A percentile compares a stretch with the other conserved stretches of the same genome.
phyloP scores from a whole-genome alignment of 768 basidiomycete species.

The Mycena rebaudengoi region DNA sequence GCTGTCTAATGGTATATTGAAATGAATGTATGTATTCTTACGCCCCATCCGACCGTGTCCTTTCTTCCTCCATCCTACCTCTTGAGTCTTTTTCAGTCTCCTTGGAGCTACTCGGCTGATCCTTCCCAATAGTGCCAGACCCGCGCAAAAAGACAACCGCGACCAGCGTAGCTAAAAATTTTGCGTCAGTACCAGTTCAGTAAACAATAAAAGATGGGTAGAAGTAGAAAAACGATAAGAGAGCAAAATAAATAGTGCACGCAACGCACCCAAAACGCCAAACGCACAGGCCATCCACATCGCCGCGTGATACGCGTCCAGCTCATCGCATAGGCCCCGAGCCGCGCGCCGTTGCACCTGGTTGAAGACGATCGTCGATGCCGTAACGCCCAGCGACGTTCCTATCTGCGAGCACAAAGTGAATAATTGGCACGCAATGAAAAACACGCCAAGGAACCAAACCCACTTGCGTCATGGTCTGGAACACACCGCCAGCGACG shows the following conservation, averaged over 20 bases:
- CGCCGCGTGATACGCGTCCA: conserved; percentile 22
- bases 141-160: too few species aligned
- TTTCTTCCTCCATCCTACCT: too few species aligned
- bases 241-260: not conserved
- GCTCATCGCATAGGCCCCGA: conserved; percentile 24
- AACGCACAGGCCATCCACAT: conserved; percentile 24
- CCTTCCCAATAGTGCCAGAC: too few species aligned
- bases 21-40: too few species aligned
- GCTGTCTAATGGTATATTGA: too few species aligned
- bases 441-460: not conserved
- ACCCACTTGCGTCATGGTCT: conserved; percentile 64
- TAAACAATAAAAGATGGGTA: too few species aligned
- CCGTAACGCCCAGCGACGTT: conserved; percentile 62
- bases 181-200: too few species aligned
- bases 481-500: conserved; percentile 67
- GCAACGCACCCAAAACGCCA: conserved; percentile 10
- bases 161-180: too few species aligned
- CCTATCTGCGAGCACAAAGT: conserved; percentile 50
- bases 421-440: not conserved
- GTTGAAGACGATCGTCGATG: conserved; percentile 66
- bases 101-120: too few species aligned
- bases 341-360: conserved; percentile 41
- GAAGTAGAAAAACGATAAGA: not conserved
- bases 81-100: too few species aligned
- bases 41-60: too few species aligned